A percentile compares a stretch with the other conserved stretches of the same genome.
Conservation (phyloP, 352 stramenopile species). For the Globisporangium viniferum region DNA sequence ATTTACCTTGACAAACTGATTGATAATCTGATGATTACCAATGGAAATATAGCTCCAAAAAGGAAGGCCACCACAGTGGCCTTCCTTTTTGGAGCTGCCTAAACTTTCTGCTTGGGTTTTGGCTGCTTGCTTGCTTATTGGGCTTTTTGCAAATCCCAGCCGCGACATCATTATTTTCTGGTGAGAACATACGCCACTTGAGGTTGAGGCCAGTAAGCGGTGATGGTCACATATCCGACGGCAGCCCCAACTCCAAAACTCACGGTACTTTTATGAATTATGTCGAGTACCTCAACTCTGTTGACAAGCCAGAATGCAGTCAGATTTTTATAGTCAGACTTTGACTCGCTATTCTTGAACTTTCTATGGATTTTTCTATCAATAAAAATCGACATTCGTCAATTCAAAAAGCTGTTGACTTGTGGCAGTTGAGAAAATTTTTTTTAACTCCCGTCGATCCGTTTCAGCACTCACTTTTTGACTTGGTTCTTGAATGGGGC, state of each 20-base stretch:
- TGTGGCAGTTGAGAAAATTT: not conserved
- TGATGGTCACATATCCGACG: conserved; percentile 2
- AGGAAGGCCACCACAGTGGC: no score
- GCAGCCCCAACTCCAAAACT: no score
- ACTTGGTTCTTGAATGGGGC: not conserved
- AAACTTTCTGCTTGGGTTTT: not conserved
- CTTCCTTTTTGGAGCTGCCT: no score
- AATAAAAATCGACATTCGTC: not conserved
- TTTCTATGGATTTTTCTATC: not conserved
- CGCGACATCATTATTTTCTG: not conserved
- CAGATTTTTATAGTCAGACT: not conserved
- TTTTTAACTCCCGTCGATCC: conserved; percentile 6
- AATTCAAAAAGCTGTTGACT: not conserved
- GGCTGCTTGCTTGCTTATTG: not conserved
- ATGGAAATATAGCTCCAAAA: no score
- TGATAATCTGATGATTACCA: no score
- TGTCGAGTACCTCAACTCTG: not conserved
- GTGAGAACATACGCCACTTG: conserved; percentile 6
- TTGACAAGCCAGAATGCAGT: not conserved
- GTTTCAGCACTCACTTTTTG: conserved; percentile 3
- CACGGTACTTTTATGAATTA: not conserved
- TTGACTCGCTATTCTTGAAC: not conserved
- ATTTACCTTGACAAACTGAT: no score
- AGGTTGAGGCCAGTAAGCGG: not conserved
- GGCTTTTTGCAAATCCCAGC: not conserved